These are phyloP conservation scores for Verticillium nonalfalfae DNA, from an alignment of 2,329 filamentous ascomycete genomes.

Conservation along the genomic window DNA sequence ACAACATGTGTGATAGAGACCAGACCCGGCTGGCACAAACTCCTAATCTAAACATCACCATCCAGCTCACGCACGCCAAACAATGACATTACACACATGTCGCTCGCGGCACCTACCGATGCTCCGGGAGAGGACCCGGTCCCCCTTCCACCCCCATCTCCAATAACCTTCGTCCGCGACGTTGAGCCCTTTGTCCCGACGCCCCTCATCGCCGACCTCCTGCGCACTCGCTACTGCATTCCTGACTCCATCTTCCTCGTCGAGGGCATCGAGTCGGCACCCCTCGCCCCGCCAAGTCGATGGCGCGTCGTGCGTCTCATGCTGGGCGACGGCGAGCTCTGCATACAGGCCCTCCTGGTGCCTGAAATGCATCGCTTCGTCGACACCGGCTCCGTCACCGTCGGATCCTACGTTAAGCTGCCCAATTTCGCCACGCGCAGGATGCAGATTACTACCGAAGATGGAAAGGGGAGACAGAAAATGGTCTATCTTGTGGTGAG, in stretches of 20 bases:
- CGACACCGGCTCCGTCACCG: constrained; percentile 33
- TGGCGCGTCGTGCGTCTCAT: constrained; percentile 41
- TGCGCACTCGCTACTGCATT: constrained; percentile 40
- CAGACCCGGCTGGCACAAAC: neutral
- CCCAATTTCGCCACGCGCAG: constrained; percentile 22
- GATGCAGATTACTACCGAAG: constrained; percentile 1
- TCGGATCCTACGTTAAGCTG: constrained; percentile 44
- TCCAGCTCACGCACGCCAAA: neutral
- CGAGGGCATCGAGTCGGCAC: constrained; percentile 31
- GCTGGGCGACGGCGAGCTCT: constrained; percentile 46
- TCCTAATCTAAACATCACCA: neutral
- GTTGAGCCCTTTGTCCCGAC: constrained; percentile 18
- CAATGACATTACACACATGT: neutral
- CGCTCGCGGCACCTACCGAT: neutral
- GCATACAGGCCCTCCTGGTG: constrained; percentile 44
- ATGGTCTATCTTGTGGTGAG: constrained; percentile 40
- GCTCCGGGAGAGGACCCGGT: neutral
- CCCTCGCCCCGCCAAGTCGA: constrained; percentile 25
- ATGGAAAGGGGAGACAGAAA: neutral
- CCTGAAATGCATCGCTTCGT: constrained; percentile 41
- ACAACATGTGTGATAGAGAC: neutral
- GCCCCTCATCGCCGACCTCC: constrained; percentile 40
- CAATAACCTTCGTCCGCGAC: constrained; percentile 16
- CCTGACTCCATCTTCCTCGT: constrained; percentile 44
- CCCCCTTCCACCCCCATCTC: neutral